Base-by-base conservation (phyloP, 2,329 filamentous ascomycete species). In the Stagonosporopsis tanaceti region DNA sequence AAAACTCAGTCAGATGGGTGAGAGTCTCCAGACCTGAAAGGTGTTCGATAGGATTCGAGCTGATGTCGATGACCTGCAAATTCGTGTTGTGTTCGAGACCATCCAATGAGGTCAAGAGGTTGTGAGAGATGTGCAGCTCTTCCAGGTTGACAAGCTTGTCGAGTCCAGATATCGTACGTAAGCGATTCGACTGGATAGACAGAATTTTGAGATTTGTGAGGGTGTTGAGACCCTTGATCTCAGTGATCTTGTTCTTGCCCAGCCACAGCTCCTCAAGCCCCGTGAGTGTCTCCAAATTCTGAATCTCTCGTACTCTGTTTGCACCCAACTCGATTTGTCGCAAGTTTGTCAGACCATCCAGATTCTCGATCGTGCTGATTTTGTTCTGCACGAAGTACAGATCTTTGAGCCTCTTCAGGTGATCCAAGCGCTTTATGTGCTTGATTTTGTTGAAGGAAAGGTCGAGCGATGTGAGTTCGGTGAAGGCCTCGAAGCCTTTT, bases 361-460 rank as follows among this genome's bases (percentile, higher is more conserved):
- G 81, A 14, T 89, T 89, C 71, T 98, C 94, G 68, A 99, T 97
- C 53, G 83, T 88, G 64, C 85, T 85, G 73, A 99, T 96, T 77
- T 95, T 95, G 79, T 99, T 98, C 73, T 96, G 92, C 47, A 98
- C 92, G 67, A 99, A 91, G 76, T 90, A 99, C 3, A 99, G 76
- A 66, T 98, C 92, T 61, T 84, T 89, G 55, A 98, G 84, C 51
- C 92, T 84, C 22, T 81, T 89, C 57, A 99, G 80, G 69, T 94
- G 90, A 57, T 85, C 84, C 64, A 98, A 81, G 69, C 94, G 88
- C 78, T 96, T 97, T 81, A 99, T 96, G 78, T 97, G 93, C 77
- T 97, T 97, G 81, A 99, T 94, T 82, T 98, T 98, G 82, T 99
- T 99, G 85, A 97, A 99, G 76, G 91, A 96, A 48, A 99, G 83